Base-by-base conservation (phyloP, 805 yeast genomes). In the Metschnikowia aberdeeniae region DNA sequence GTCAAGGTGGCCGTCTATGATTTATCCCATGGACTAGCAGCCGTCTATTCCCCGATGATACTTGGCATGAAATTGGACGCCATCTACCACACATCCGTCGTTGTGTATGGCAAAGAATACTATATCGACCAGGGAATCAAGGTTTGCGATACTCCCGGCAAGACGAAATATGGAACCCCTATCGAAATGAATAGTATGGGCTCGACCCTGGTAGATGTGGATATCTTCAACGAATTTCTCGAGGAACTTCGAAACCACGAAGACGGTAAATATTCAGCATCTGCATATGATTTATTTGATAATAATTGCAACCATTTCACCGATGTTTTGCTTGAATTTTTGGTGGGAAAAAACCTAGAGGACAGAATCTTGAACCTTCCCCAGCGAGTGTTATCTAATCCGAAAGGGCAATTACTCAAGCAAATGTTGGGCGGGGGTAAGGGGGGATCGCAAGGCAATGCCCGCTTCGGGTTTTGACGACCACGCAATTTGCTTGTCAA, bases 301-400 rank as follows among this genome's bases (percentile, higher is more conserved):
- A 82, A 82, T 61, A 82, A 82, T 56, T 82, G 89, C 61, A 82
- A 82, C 62, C 83, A 84, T 61, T 82, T 83, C 62, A 72, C 84
- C 14, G 75, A 81, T 52, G 80, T 75, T 36, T 56, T 78, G 45
- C 55, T 78, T 34, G 80, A 81, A 54, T 82, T 82, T 50, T 61
- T 81, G 46, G 80, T 77, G 20, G 85, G 82, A 6, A 65, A 67
- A 46, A 71, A 66, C 41, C 67, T 83, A 33, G 88, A 86, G 10
- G 68, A 67, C 17, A 65, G 76, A 41, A 81, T 82, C 19, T 58
- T 72, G 33, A 59, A 67, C 14, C 67, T 82, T 17, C 87, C 89
- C 0, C 70, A 72, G 39, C 67, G 66, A 32, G 86, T 69, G 11
- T 77, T 70, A 51, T 56, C 54, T 36, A 56, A 66, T 6, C 71